Conservation (phyloP, 2,329 filamentous ascomycete species). For the Trichoderma sp. region DNA sequence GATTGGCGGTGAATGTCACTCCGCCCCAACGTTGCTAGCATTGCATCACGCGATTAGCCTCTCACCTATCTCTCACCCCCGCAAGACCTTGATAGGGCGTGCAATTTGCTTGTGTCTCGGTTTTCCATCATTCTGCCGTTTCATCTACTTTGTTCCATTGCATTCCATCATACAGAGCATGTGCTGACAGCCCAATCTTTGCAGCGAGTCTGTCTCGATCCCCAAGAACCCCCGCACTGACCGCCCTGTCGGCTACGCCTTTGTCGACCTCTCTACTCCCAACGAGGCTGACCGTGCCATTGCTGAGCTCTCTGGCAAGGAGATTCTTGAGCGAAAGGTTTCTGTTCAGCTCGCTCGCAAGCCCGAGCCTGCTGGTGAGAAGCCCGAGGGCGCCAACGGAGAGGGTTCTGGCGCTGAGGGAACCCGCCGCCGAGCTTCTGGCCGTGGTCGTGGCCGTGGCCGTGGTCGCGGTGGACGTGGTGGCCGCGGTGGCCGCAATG, state of each 20-base stretch:
- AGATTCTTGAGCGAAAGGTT: conserved; percentile 97
- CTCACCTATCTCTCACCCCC: not conserved
- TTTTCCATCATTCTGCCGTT: not conserved
- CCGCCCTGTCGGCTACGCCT: conserved; percentile 97
- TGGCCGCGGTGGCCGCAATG: conserved; percentile 55
- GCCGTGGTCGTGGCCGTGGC: conserved; percentile 65
- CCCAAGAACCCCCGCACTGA: conserved; percentile 99
- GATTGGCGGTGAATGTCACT: conserved; percentile 20
- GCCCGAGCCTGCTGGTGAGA: conserved; percentile 81
- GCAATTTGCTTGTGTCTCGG: not conserved
- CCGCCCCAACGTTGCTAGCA: not conserved
- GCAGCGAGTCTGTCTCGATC: conserved; percentile 96
- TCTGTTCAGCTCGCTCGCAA: conserved; percentile 98
- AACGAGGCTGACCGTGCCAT: conserved; percentile 95
- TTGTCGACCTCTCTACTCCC: conserved; percentile 94
- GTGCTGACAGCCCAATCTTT: conserved; percentile 29
- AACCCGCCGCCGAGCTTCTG: conserved; percentile 59
- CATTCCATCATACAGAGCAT: not conserved
- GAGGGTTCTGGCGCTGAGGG: conserved; percentile 71
- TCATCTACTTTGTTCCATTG: not conserved
- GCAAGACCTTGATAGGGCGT: not conserved
- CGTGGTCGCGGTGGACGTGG: conserved; percentile 65
- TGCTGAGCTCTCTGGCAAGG: conserved; percentile 90
- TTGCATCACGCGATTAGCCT: conserved; percentile 9
- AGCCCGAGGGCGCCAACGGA: conserved; percentile 69